phyloP scores from a whole-genome alignment of 306 rosid species.

The Pterocarpus macrocarpus region DNA sequence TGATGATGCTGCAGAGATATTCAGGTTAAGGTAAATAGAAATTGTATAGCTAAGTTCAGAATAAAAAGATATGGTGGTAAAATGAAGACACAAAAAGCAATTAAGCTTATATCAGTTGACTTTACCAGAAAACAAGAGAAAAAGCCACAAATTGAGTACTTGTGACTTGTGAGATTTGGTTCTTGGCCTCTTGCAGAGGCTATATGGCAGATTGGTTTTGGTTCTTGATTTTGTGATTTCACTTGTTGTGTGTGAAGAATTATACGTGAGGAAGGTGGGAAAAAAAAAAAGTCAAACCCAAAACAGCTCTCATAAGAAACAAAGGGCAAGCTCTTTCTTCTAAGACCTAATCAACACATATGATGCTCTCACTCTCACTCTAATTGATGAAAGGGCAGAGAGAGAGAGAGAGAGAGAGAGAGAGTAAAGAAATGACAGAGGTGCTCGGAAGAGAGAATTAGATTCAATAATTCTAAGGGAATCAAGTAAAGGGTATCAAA shows the following conservation, averaged over 20 bases:
- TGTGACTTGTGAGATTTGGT: not conserved
- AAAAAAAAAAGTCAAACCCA: slow-evolving; percentile 51
- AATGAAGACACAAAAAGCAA: not conserved
- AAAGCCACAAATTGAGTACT: not conserved
- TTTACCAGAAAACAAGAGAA: slow-evolving; percentile 7
- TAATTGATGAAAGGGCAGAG: not conserved
- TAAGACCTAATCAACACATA: slow-evolving; percentile 37
- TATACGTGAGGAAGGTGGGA: not conserved
- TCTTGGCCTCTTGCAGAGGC: not conserved
- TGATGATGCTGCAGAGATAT: slow-evolving; percentile 22
- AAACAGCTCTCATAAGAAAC: slow-evolving; percentile 33
- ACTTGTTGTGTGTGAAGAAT: not conserved
- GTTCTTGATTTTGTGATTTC: not conserved
- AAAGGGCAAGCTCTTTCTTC: not conserved
- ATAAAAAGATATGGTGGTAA: not conserved
- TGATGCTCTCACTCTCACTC: slow-evolving; percentile 32
- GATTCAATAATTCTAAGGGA: slow-evolving; percentile 55
- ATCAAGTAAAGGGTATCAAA: slow-evolving; percentile 52
- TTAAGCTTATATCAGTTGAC: slow-evolving; percentile 11
- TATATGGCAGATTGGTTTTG: not conserved
- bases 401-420: not conserved
- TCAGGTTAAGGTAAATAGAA: no score
- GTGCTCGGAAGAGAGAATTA: slow-evolving; percentile 52
- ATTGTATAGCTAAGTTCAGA: no score
- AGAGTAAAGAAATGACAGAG: slow-evolving; percentile 26